phyloP scores from a whole-genome alignment of 2,329 filamentous ascomycete species.

The Cordyceps tenuipes region DNA sequence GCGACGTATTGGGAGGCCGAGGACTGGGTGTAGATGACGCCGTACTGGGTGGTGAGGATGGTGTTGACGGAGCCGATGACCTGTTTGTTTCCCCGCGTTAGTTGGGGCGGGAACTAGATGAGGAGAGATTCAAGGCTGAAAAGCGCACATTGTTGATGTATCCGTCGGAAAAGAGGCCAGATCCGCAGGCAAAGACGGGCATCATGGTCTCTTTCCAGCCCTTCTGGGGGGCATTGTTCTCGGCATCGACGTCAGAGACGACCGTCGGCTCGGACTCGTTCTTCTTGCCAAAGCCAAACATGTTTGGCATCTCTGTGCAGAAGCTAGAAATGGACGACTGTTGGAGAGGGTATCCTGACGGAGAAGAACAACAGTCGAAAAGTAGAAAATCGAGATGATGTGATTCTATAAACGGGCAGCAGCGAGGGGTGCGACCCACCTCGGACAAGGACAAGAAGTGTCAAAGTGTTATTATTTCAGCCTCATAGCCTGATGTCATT shows the following conservation, averaged over 20 bases:
- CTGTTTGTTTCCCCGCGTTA: conserved; percentile 30
- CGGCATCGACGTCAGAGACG: background rate
- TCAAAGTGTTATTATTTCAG: no score
- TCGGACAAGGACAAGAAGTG: no score
- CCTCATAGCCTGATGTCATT: no score
- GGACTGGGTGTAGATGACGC: conserved; percentile 60
- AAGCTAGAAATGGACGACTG: no score
- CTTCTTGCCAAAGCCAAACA: conserved; percentile 7
- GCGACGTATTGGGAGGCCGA: conserved; percentile 55
- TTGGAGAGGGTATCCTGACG: no score
- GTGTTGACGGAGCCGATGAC: conserved; percentile 86
- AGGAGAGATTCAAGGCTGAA: background rate
- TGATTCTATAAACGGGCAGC: no score
- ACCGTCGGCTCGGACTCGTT: background rate
- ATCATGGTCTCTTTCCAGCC: conserved; percentile 18
- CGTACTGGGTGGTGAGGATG: conserved; percentile 61
- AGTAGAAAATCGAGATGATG: no score
- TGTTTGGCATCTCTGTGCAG: background rate
- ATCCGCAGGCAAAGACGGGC: conserved; percentile 81
- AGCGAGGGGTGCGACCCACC: no score
- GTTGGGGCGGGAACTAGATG: background rate
- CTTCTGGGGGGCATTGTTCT: background rate
- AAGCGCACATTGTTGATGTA: conserved; percentile 75
- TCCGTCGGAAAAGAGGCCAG: conserved; percentile 84
- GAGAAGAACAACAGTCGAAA: no score